Conservation (phyloP, 495 filamentous ascomycete species). For the Aspergillus leporis region DNA sequence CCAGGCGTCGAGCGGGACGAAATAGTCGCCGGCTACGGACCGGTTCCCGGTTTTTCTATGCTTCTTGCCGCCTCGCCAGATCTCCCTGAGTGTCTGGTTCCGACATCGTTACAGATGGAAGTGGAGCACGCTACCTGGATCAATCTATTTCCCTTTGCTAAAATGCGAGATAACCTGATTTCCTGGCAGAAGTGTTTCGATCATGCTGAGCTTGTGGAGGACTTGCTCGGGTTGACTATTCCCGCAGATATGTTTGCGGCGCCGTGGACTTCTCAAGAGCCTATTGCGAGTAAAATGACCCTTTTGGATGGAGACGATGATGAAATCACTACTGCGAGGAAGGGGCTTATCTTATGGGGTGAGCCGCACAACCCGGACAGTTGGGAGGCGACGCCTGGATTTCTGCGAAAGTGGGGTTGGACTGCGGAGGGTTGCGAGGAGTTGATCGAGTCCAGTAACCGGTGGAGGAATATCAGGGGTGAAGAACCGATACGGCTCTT, state of each 20-base stretch:
- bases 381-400: conserved; percentile 17
- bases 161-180: conserved; percentile 15
- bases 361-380: conserved; percentile 11
- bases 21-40: background rate
- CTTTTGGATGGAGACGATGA: conserved; percentile 1
- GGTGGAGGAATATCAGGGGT: conserved; percentile 13
- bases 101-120: conserved; percentile 2
- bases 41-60: background rate
- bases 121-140: conserved; percentile 11
- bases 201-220: conserved; percentile 7
- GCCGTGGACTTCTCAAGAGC: background rate
- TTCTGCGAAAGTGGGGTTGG: conserved; percentile 15
- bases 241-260: background rate
- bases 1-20: background rate
- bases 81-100: conserved; percentile 2
- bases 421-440: conserved; percentile 14
- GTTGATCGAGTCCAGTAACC: conserved; percentile 21
- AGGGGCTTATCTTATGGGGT: conserved; percentile 12
- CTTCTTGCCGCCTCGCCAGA: background rate
- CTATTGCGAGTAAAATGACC: background rate
- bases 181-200: conserved; percentile 5
- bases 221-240: conserved; percentile 5
- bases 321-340: conserved; percentile 6
- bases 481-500: conserved; percentile 10
- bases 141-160: conserved; percentile 10